A percentile compares a stretch with the other conserved stretches of the same genome.
Conservation (phyloP, 176 grass and related monocot genomes). For the Tillandsia leiboldiana region DNA sequence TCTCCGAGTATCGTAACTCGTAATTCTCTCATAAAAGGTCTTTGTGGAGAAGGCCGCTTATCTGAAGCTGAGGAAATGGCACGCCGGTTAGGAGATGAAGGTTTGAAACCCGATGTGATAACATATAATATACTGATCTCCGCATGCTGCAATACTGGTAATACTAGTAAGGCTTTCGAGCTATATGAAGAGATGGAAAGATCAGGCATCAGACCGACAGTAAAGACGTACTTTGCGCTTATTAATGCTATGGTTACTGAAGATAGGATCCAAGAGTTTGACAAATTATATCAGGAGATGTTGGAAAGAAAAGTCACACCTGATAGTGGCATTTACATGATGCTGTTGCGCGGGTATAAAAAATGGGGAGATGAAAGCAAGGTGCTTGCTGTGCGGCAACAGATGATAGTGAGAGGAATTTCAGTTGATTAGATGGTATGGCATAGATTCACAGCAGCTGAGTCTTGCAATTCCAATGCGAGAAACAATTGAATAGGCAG, state of each 20-base stretch:
- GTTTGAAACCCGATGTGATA: conserved; percentile 37
- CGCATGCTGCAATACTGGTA: conserved; percentile 36
- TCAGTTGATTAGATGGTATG: conserved; percentile 9
- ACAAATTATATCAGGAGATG: conserved; percentile 40
- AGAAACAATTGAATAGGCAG: too few relatives aligned
- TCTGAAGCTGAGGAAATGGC: conserved; percentile 42
- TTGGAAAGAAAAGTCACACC: conserved; percentile 38
- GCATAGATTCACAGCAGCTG: too few relatives aligned
- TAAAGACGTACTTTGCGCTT: conserved; percentile 32
- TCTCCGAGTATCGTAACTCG: conserved; percentile 51
- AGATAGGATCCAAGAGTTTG: conserved; percentile 37
- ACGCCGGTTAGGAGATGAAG: conserved; percentile 27
- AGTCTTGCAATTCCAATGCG: too few relatives aligned
- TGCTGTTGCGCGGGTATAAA: conserved; percentile 27
- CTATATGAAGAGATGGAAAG: conserved; percentile 39
- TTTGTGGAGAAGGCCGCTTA: conserved; percentile 30
- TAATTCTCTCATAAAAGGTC: conserved; percentile 54
- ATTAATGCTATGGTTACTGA: conserved; percentile 30
- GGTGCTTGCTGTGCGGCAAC: conserved; percentile 31
- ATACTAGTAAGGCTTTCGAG: conserved; percentile 40
- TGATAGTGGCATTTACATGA: conserved; percentile 30
- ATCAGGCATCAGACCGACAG: conserved; percentile 32
- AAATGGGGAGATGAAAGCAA: conserved; percentile 40
- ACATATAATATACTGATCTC: conserved; percentile 54
- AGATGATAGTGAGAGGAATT: conserved; percentile 35